Evolutionary conservation across 306 rosid genomes (phyloP).

Genomic region (Acmispon strigosus): DNA sequence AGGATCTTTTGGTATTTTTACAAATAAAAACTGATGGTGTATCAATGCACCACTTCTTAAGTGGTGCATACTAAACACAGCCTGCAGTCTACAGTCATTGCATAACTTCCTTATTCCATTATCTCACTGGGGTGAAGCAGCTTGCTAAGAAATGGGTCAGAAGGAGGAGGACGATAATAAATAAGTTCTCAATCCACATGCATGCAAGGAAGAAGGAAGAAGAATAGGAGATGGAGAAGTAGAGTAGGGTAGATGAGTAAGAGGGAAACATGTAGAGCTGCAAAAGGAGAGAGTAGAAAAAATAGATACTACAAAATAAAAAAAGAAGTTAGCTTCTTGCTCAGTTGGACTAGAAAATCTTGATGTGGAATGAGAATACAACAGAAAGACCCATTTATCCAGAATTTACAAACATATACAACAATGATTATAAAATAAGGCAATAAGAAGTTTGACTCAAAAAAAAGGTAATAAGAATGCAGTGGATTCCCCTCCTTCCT

Average conservation of each 20-base stretch:
- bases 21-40: too few species aligned
- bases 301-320: neutral
- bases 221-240: neutral
- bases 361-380: constrained; percentile 44
- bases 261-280: constrained; percentile 2
- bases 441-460: neutral
- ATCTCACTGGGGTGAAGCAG: too few species aligned
- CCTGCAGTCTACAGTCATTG: too few species aligned
- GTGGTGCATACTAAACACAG: too few species aligned
- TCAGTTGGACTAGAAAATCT: constrained; percentile 21
- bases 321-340: constrained; percentile 4
- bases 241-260: neutral
- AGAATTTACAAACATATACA: constrained; percentile 45
- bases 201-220: constrained; percentile 9
- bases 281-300: constrained; percentile 4
- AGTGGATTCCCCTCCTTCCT: constrained; percentile 21
- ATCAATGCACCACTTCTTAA: too few species aligned
- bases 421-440: neutral
- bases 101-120: too few species aligned
- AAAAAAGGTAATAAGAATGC: neutral
- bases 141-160: neutral
- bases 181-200: constrained; percentile 14
- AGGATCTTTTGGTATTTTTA: too few species aligned
- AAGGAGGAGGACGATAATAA: neutral
- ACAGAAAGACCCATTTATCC: constrained; percentile 32